Evolutionary conservation across 176 grass and related monocot species (phyloP).

Genomic region (Phyllostachys edulis): DNA sequence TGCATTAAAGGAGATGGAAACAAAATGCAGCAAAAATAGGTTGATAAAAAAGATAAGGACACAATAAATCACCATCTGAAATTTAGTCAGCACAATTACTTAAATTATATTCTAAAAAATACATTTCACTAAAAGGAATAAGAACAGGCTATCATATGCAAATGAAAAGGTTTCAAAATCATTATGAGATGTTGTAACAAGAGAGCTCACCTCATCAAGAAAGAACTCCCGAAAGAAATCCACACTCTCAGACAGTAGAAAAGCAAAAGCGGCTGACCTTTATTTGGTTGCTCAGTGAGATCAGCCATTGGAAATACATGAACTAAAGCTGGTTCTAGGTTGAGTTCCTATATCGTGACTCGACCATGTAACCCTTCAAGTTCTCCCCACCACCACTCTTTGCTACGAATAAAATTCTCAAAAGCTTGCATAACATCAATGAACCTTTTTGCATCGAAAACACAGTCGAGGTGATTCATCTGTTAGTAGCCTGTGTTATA

Average conservation of each 20-base stretch:
- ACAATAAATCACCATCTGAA: neutral
- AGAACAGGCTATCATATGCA: neutral
- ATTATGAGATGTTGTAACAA: neutral
- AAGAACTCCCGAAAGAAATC: slow-evolving; percentile 96
- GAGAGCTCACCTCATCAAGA: slow-evolving; percentile 83
- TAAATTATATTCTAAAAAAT: neutral
- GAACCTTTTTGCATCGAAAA: slow-evolving; percentile 93
- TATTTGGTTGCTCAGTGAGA: slow-evolving; percentile 62
- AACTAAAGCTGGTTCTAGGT: slow-evolving; percentile 57
- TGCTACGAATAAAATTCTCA: slow-evolving; percentile 83
- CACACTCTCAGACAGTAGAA: slow-evolving; percentile 84
- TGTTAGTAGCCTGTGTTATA: slow-evolving; percentile 79
- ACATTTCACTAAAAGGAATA: neutral
- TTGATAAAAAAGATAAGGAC: too few species aligned
- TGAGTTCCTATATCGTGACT: slow-evolving; percentile 66
- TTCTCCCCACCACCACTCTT: slow-evolving; percentile 92
- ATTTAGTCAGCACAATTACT: neutral
- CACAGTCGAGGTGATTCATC: slow-evolving; percentile 93
- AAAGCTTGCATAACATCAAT: slow-evolving; percentile 99
- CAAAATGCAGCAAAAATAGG: too few species aligned
- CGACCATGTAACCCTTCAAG: slow-evolving; percentile 86
- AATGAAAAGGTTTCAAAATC: neutral
- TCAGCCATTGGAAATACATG: slow-evolving; percentile 55
- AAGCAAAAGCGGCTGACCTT: slow-evolving; percentile 73
- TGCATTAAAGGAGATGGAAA: too few species aligned